These are phyloP conservation scores for Chaetomium olivaceum DNA, from an alignment of 2,329 filamentous ascomycete species.

Conservation along the genomic window DNA sequence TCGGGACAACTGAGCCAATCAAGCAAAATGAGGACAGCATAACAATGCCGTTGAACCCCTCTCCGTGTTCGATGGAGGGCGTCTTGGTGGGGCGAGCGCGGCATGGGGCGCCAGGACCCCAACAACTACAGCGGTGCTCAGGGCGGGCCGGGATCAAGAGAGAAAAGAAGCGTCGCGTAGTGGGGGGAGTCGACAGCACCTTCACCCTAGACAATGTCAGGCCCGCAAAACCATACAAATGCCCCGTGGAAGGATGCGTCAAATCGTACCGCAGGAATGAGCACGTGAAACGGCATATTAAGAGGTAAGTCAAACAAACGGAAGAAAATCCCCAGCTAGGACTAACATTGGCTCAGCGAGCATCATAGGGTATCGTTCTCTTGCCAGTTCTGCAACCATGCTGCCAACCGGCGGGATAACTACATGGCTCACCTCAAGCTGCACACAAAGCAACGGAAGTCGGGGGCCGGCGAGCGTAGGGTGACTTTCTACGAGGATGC, in stretches of 20 bases:
- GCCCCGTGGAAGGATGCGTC: neutral
- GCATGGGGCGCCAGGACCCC: neutral
- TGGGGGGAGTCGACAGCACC: neutral
- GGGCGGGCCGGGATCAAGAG: neutral
- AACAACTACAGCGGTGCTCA: neutral
- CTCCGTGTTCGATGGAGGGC: neutral
- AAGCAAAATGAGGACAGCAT: neutral
- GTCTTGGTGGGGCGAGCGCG: neutral
- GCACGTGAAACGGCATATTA: neutral
- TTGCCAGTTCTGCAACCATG: neutral
- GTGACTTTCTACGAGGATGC: neutral
- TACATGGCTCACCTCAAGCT: neutral
- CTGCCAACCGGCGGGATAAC: neutral
- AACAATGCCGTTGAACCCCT: neutral
- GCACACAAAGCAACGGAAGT: neutral
- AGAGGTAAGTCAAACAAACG: neutral
- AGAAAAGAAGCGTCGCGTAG: neutral
- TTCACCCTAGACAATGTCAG: neutral
- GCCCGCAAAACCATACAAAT: neutral
- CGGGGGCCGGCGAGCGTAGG: neutral
- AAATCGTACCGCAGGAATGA: neutral
- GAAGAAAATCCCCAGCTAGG: neutral
- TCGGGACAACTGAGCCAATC: neutral
- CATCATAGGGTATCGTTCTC: neutral
- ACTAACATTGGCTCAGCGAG: neutral